These are phyloP conservation scores for Alternaria postmessia DNA, from an alignment of 2,329 filamentous ascomycete species.

Conservation along the genomic window DNA sequence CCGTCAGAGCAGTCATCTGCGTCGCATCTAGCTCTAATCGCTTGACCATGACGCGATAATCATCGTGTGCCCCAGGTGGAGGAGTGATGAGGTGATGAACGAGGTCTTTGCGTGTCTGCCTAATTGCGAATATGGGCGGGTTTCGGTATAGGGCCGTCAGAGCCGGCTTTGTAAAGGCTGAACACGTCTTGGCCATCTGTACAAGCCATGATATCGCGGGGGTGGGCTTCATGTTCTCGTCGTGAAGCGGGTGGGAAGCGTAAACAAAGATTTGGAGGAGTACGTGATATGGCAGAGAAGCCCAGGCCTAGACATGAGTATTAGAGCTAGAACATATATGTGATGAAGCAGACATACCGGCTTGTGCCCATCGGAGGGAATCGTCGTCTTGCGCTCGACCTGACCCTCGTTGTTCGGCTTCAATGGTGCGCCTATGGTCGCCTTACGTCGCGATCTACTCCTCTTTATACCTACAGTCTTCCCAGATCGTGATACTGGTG, in stretches of 20 bases:
- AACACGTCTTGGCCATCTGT: slow-evolving; percentile 66
- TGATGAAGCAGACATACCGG: slow-evolving; percentile 13
- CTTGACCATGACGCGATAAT: slow-evolving; percentile 76
- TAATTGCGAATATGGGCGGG: slow-evolving; percentile 68
- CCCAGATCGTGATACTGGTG: slow-evolving; percentile 18
- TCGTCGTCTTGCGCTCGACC: slow-evolving; percentile 15
- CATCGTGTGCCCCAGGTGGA: slow-evolving; percentile 47
- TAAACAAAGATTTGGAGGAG: slow-evolving; percentile 74
- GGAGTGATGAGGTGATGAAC: slow-evolving; percentile 65
- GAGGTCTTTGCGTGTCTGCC: slow-evolving; percentile 56
- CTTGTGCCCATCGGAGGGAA: slow-evolving; percentile 38
- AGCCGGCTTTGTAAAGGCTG: slow-evolving; percentile 74
- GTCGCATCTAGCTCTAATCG: slow-evolving; percentile 73
- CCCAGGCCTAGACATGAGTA: slow-evolving; percentile 40
- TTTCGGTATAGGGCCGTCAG: slow-evolving; percentile 75
- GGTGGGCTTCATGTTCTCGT: slow-evolving; percentile 55
- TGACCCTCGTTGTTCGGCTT: slow-evolving; percentile 29
- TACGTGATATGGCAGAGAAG: slow-evolving; percentile 69
- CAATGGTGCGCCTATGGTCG: slow-evolving; percentile 35
- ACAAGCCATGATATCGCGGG: slow-evolving; percentile 69
- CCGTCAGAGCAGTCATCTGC: slow-evolving; percentile 62
- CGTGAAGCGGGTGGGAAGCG: slow-evolving; percentile 67
- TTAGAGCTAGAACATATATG: not conserved
- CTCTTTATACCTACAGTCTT: slow-evolving; percentile 15
- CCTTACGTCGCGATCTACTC: slow-evolving; percentile 19